Base-by-base conservation (phyloP, 1,284 basidiomycete genomes). In the Ceratobasidium sp. region DNA sequence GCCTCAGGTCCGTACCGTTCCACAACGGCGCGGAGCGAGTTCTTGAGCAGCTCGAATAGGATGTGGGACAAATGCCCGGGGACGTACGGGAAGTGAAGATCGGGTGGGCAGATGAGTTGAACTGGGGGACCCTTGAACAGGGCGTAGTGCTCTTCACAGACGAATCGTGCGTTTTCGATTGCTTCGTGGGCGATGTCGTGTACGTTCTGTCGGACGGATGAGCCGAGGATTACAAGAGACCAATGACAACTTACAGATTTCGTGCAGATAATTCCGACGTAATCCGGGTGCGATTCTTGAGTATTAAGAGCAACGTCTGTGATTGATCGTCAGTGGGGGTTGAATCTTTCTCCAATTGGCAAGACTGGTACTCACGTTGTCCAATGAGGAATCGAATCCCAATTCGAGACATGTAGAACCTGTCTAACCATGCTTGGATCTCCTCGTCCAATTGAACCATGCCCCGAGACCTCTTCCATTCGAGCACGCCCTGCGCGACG, bases 191-290 rank as follows among this genome's bases (percentile, higher is more conserved):
- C 92, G 78, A 98, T 97, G 82, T 98, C 95, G 81, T 96, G 94
- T 0, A 98, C 92, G 83, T 96, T 98, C 89, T 94, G 79, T 61
- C 2, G 31, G 68, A 17, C 58, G 11, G 26, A 58, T 49, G n/a
- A 81, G 79, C 65, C 49, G 1, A 28, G 49, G 77, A 63, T 58
- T 53, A 60, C 23, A 20, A 2, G 33, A 39, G 20, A 31, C 1
- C 17, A 6, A 3, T 1, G 33, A 20, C 23, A 4, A 87, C 91
- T 80, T 79, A 93, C 92, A 1, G 97, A 94, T 82, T 94, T 89
- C 3, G 95, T 99, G 85, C 97, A 99, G 82, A 99, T 99, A 82
- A 99, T 99, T 7, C 97, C 98, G 47, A 99, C 97, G 82, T 98
- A 98, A 83, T 97, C 92, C 76, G 90, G 88, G 81, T 98, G 95